Evolutionary conservation across 202 grass and related monocot species (phyloP), one percentile per base, ranked within the genome.

Genomic region (Alloteropsis angusta): DNA sequence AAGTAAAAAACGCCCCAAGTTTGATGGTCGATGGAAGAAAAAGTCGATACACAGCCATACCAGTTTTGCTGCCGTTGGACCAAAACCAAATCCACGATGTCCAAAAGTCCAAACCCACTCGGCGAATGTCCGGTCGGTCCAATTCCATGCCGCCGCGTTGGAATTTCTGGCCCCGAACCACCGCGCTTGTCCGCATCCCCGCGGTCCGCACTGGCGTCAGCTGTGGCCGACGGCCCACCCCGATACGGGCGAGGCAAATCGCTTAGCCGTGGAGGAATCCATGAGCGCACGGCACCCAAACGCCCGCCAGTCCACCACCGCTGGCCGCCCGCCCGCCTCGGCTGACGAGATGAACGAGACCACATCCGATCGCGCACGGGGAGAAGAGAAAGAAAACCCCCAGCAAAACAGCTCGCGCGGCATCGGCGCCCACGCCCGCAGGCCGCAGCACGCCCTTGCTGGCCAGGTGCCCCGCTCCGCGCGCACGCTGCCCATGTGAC

Each of bases 231-330:
- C 35, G 5, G 18, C 6, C n/a, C n/a, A 9, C 9, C 50, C 2
- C n/a, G 10, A 26, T 5, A 21, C 22, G 22, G 22, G 54, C 16
- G 6, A 18, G 70, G 12, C 71, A 15, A 42, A 17, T n/a, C 45
- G 39, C 72, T 75, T 75, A 75, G 18, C 74, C 74, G 18, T 5
- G 57, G 58, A 49, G 61, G 61, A 19, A 66, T 66, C 75, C 14
- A 21, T 14, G 7, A 1, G 18, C 13, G 5, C 15, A 11, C 72
- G 54, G 12, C 54, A 45, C 39, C 25, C 9, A 7, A 12, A 4
- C 53, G 5, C 21, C 50, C 2, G 1, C 50, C 18, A 7, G n/a
- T n/a, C n/a, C n/a, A n/a, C n/a, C n/a, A n/a, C 8, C 50, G 50
- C 53, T 21, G 19, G 11, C 34, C n/a, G 18, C n/a, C n/a, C n/a